Percentiles rank a stretch among this genome's conserved stretches.
These are phyloP conservation scores for Macadamia tetraphylla DNA, from an alignment of 164 flowering plant genomes.

Conservation along the genomic window DNA sequence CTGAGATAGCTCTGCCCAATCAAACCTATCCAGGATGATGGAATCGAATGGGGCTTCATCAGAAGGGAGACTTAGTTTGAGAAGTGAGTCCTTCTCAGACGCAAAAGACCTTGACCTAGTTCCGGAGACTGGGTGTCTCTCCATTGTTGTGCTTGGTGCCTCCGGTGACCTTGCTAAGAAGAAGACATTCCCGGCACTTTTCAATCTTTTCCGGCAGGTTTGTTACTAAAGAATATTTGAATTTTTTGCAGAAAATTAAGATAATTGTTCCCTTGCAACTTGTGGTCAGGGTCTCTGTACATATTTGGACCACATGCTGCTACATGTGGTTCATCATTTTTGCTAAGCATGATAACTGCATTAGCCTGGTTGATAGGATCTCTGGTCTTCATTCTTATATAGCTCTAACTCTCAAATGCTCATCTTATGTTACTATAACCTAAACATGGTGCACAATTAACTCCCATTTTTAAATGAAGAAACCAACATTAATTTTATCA, in stretches of 20 bases:
- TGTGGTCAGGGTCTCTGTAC: neutral
- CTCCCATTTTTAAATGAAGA: neutral
- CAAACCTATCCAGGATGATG: conserved; percentile 14
- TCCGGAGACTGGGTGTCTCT: conserved; percentile 72
- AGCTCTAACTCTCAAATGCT: too few species aligned
- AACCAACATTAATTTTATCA: neutral
- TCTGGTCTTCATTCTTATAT: too few species aligned
- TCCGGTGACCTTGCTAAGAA: conserved; percentile 99
- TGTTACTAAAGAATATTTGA: neutral
- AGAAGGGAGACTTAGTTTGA: conserved; percentile 35
- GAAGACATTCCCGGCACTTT: conserved; percentile 97
- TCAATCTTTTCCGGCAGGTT: conserved; percentile 86
- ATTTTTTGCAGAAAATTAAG: neutral
- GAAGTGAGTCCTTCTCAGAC: conserved; percentile 38
- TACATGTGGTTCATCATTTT: neutral
- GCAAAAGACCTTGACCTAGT: conserved; percentile 32
- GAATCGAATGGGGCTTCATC: conserved; percentile 38
- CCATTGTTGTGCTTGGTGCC: conserved; percentile 92
- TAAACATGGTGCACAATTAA: too few species aligned
- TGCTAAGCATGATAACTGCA: too few species aligned
- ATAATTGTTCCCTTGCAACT: neutral
- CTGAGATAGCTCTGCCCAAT: neutral
- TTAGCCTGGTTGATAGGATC: too few species aligned
- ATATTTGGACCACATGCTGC: neutral
- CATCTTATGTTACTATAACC: too few species aligned